phyloP scores from a whole-genome alignment of 345 rosid species.

The Lepidium didymum region DNA sequence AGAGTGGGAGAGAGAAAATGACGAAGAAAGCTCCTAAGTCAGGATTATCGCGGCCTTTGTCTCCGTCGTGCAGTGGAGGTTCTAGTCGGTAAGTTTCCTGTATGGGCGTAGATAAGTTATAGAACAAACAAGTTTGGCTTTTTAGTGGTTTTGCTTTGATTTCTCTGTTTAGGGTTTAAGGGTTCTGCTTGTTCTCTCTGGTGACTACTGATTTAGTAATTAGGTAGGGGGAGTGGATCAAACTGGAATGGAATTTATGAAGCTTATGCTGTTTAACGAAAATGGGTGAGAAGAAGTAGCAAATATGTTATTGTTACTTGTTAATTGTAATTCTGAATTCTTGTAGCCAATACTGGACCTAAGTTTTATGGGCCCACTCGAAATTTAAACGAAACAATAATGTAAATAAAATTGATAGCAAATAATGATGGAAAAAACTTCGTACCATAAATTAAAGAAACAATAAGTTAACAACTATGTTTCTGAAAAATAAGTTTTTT shows the following conservation, averaged over 20 bases:
- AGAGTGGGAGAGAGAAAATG: slow-evolving; percentile 16
- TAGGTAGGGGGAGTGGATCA: background rate
- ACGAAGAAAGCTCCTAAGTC: slow-evolving; percentile 31
- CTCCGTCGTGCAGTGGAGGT: slow-evolving; percentile 16
- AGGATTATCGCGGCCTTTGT: slow-evolving; percentile 14
- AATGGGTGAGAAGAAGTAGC: background rate
- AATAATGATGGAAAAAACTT: too few species aligned
- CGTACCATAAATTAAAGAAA: too few species aligned
- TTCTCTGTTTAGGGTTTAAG: slow-evolving; percentile 10
- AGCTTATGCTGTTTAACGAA: background rate
- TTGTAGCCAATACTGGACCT: too few species aligned
- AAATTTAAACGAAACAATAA: too few species aligned
- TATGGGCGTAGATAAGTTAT: background rate
- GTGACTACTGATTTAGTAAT: background rate
- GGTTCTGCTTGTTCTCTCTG: background rate
- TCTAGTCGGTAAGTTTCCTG: slow-evolving; percentile 18
- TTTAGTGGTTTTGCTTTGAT: background rate
- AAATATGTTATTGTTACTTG: background rate
- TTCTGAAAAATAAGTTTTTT: too few species aligned
- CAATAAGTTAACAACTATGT: too few species aligned
- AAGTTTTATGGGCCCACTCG: too few species aligned
- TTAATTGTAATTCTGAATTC: background rate
- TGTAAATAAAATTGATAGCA: too few species aligned
- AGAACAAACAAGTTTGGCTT: background rate
- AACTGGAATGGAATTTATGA: background rate